phyloP scores from a whole-genome alignment of 441 rosid genomes.

The Populus hybrid region DNA sequence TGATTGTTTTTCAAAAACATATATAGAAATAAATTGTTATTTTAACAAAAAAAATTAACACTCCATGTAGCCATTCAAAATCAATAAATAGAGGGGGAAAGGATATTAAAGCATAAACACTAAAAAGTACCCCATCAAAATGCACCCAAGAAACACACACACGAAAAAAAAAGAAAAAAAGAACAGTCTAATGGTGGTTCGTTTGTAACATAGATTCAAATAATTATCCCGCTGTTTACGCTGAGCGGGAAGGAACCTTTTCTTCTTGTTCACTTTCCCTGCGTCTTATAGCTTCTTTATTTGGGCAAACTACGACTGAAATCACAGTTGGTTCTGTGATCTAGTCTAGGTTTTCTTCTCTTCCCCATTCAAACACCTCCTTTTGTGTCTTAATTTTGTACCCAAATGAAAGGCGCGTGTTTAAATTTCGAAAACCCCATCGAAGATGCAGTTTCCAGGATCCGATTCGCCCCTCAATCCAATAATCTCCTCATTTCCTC shows the following conservation, averaged over 20 bases:
- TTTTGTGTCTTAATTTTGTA: not conserved
- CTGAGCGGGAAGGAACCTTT: not conserved
- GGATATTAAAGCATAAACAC: no score
- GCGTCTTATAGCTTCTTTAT: not conserved
- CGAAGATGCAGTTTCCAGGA: conserved; percentile 62
- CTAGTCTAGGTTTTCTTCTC: not conserved
- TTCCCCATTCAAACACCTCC: not conserved
- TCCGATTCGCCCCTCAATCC: conserved; percentile 70
- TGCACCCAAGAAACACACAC: not conserved
- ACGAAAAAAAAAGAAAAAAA: no score
- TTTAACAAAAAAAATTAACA: no score
- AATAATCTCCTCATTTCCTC: conserved; percentile 81
- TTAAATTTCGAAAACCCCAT: conserved; percentile 49
- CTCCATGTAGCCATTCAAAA: no score
- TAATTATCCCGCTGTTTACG: not conserved
- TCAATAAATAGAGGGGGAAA: no score
- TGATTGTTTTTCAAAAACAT: no score
- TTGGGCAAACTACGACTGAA: no score
- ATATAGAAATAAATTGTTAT: no score
- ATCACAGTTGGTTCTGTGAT: no score
- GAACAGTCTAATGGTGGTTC: not conserved
- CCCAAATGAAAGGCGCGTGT: conserved; percentile 38
- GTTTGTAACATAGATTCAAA: not conserved
- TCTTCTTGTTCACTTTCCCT: no score
- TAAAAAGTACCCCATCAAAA: not conserved